These are phyloP conservation scores for Aphanocladium album DNA, from an alignment of 2,329 filamentous ascomycete genomes.

Conservation along the genomic window DNA sequence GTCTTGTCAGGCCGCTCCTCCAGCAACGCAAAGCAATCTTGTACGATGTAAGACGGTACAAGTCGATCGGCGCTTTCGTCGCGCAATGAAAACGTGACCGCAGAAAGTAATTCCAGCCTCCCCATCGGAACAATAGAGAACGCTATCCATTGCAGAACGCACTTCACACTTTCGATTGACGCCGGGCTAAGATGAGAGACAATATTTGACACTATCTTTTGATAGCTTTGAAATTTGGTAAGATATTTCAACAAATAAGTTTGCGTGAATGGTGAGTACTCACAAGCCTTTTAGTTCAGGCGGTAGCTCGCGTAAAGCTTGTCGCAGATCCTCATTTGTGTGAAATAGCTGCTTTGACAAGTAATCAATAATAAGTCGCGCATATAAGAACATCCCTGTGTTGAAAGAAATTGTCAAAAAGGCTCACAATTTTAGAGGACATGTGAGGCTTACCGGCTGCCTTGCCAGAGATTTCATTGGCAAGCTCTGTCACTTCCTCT, in stretches of 20 bases:
- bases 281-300: conserved; percentile 19
- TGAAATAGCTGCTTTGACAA: conserved; percentile 27
- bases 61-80: conserved; percentile 11
- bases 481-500: neutral
- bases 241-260: too few relatives aligned
- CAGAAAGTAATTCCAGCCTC: conserved; percentile 29
- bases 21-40: conserved; percentile 20
- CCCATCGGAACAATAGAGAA: conserved; percentile 30
- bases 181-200: conserved; percentile 18
- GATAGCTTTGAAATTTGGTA: conserved; percentile 21
- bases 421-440: conserved; percentile 15
- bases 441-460: neutral
- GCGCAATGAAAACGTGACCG: conserved; percentile 22
- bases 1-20: conserved; percentile 21
- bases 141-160: conserved; percentile 32
- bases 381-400: conserved; percentile 36
- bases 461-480: neutral
- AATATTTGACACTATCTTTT: conserved; percentile 24
- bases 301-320: conserved; percentile 21
- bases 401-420: too few relatives aligned
- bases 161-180: conserved; percentile 24
- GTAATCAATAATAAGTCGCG: conserved; percentile 30
- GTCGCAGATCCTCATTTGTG: conserved; percentile 13
- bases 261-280: neutral
- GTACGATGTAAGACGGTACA: conserved; percentile 21